These are phyloP conservation scores for Physcomitrellopsis africana DNA, from an alignment of 225 moss, liverwort and hornwort genomes.

Conservation along the genomic window DNA sequence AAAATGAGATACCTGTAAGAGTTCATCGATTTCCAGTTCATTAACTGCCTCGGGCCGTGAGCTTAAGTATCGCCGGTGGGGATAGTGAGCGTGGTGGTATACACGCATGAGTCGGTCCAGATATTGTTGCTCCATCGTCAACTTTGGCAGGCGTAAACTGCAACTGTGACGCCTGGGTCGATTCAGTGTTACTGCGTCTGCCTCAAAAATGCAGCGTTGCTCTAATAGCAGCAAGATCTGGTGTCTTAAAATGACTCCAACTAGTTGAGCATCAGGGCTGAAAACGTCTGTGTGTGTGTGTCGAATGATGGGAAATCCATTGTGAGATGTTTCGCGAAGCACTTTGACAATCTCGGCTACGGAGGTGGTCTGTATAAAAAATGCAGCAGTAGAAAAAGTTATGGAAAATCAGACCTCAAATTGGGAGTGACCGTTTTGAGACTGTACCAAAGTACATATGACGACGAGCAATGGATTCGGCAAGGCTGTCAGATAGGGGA, in stretches of 20 bases:
- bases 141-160: conserved; percentile 10
- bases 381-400: background rate
- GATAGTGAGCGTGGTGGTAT: conserved; percentile 74
- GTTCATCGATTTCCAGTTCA: conserved; percentile 46
- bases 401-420: background rate
- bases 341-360: conserved; percentile 49
- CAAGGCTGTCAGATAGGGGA: background rate
- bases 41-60: conserved; percentile 59
- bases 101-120: conserved; percentile 69
- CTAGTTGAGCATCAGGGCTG: conserved; percentile 55
- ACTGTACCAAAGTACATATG: no score
- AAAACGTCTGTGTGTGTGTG: conserved; percentile 35
- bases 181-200: conserved; percentile 34
- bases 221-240: conserved; percentile 72
- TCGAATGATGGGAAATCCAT: conserved; percentile 72
- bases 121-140: conserved; percentile 34
- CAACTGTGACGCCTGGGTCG: conserved; percentile 13
- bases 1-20: conserved; percentile 38
- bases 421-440: no score
- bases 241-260: conserved; percentile 74
- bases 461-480: no score
- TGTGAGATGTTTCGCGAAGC: conserved; percentile 47
- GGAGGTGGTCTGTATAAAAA: conserved; percentile 40
- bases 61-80: conserved; percentile 64
- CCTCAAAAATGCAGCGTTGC: conserved; percentile 43